A percentile compares a stretch with the other conserved stretches of the same genome.
Evolutionary conservation across 148 eudicot species (phyloP).

Genomic region (Cornus kousa): DNA sequence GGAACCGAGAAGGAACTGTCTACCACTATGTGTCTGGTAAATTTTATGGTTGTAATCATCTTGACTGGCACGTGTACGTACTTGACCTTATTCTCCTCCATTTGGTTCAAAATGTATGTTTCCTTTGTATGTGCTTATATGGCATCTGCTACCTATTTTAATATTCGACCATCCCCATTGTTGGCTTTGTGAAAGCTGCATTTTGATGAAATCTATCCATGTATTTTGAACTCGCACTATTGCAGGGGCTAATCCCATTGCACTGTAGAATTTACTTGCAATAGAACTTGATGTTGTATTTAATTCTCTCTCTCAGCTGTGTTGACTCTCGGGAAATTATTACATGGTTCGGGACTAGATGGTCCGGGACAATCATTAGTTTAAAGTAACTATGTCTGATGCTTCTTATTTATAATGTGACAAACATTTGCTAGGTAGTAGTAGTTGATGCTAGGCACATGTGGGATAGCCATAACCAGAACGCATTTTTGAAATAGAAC

Average conservation of each 20-base stretch:
- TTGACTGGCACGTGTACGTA: conserved; percentile 48
- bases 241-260: neutral
- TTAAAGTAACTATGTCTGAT: no score
- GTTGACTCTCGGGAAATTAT: no score
- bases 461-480: no score
- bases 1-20: conserved; percentile 48
- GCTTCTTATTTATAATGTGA: no score
- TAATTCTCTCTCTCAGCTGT: neutral
- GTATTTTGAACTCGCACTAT: neutral
- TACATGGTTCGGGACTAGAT: no score
- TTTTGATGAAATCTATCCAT: neutral
- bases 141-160: conserved; percentile 52
- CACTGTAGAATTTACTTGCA: neutral
- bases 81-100: conserved; percentile 53
- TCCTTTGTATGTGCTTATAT: conserved; percentile 55
- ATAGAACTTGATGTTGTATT: neutral
- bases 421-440: no score
- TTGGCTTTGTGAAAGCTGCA: conserved; percentile 26
- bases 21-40: conserved; percentile 51
- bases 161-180: conserved; percentile 53
- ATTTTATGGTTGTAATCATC: conserved; percentile 41
- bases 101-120: conserved; percentile 66
- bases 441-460: no score
- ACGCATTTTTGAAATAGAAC: no score
- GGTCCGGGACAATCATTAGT: no score